Base-by-base conservation (phyloP, 768 basidiomycete species). In the Omphalotus guepiniiformis region DNA sequence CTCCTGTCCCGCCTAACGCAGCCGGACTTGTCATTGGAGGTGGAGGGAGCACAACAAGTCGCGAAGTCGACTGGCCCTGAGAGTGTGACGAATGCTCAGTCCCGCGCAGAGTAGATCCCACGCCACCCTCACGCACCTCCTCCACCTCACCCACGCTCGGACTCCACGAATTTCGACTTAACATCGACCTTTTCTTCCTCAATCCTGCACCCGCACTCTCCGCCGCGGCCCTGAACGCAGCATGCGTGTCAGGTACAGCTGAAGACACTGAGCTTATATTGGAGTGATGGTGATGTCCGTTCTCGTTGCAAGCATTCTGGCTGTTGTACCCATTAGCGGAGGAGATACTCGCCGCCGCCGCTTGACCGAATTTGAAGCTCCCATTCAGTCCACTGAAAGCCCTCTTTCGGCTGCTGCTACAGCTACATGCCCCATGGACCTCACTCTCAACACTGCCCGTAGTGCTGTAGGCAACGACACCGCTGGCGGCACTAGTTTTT, bases 141-240 rank as follows among this genome's bases (percentile, higher is more conserved):
- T 19, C 19, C 11, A 26, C 8, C 12, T 42, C 18, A 27, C 41
- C 32, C 12, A 26, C 5, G 19, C 13, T 28, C 15, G 45, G 30
- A 16, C 45, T 34, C 45, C 45, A 47, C 9, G 45, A 47, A 13
- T 37, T 47, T 6, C 45, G 45, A 18, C 38, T 47, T 25, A 47
- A n/a, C 45, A 47, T 47, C 12, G 45, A 47, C 35, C 36, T 47
- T 38, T 47, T 19, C 35, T 47, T 47, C 45, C 45, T 47, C 12
- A 47, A 21, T 26, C 32, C 35, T 6, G 45, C 30, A 13, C 22
- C 34, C 22, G 45, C 45, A 6, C 35, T 37, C 16, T 37, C 36
- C 6, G 45, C 45, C 28, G 45, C 45, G n/a, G 45, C 45, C 38
- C 45, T 32, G 6, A 47, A 23, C 18, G 30, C 45, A 38, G 45